Conservation (phyloP, 169 alveolate genomes). For the Cryptosporidium ryanae region DNA sequence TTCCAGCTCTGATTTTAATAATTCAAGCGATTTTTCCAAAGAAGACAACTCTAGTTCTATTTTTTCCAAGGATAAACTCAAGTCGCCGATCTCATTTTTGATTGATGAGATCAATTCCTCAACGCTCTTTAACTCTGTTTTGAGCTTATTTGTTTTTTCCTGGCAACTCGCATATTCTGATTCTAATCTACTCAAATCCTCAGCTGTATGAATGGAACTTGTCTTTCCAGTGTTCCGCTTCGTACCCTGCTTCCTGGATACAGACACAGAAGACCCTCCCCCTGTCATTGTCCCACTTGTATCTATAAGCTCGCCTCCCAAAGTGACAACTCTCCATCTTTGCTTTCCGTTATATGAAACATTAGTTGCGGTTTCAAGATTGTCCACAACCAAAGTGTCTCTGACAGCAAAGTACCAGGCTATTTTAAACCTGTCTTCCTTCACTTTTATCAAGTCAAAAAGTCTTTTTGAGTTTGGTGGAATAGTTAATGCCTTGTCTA, state of each 20-base stretch:
- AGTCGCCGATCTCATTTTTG: slow-evolving; percentile 25
- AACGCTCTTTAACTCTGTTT: slow-evolving; percentile 6
- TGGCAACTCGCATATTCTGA: slow-evolving; percentile 14
- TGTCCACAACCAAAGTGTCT: slow-evolving; percentile 91
- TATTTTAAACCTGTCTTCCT: slow-evolving; percentile 80
- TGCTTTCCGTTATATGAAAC: slow-evolving; percentile 84
- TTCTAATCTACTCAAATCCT: slow-evolving; percentile 30
- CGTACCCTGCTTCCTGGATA: slow-evolving; percentile 32
- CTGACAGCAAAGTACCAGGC: slow-evolving; percentile 91
- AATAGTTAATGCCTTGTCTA: slow-evolving; percentile 55
- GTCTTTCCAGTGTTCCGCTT: slow-evolving; percentile 46
- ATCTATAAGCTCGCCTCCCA: slow-evolving; percentile 93
- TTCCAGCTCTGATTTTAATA: neutral
- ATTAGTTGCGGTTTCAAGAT: slow-evolving; percentile 88
- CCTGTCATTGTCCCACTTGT: slow-evolving; percentile 94
- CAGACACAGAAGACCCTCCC: slow-evolving; percentile 79
- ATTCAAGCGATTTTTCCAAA: neutral
- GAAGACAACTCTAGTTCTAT: slow-evolving; percentile 27
- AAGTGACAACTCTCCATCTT: slow-evolving; percentile 91
- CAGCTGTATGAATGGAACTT: slow-evolving; percentile 12
- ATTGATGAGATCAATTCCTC: slow-evolving; percentile 27
- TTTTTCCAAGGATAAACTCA: slow-evolving; percentile 16
- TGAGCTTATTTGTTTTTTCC: neutral
- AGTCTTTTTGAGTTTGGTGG: slow-evolving; percentile 84
- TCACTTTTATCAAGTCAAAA: slow-evolving; percentile 87